Percentiles rank a stretch among this genome's conserved stretches.
Evolutionary conservation across 129 eudicot species (phyloP).

Genomic region (Silybum marianum): DNA sequence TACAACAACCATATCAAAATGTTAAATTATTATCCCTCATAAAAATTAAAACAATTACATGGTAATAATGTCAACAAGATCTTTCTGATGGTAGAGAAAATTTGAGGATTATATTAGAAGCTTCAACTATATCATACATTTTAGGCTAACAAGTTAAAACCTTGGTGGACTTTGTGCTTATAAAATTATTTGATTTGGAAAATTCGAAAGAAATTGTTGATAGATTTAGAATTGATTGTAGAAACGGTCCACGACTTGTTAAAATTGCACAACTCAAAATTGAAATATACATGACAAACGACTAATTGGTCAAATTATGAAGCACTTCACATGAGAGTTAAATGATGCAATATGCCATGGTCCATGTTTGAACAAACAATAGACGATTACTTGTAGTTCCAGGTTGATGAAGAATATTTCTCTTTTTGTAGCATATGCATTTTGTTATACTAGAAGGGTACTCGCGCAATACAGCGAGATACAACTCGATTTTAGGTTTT

Average conservation of each 20-base stretch:
- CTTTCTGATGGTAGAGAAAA: neutral
- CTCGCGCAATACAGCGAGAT: too few species aligned
- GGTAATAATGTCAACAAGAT: neutral
- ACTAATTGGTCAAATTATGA: neutral
- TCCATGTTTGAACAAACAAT: neutral
- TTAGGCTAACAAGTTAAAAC: neutral
- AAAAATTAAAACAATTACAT: neutral
- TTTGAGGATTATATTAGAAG: too few species aligned
- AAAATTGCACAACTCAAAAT: neutral
- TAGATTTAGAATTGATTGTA: neutral
- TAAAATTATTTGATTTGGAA: too few species aligned
- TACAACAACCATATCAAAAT: neutral
- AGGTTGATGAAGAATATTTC: neutral
- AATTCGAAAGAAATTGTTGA: too few species aligned
- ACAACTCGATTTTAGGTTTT: too few species aligned
- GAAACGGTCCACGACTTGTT: neutral
- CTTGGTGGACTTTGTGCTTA: neutral
- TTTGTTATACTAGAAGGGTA: too few species aligned
- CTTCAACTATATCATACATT: neutral
- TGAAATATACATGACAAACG: neutral
- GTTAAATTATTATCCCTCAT: neutral
- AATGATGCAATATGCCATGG: neutral
- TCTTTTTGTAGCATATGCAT: neutral
- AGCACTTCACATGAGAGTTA: neutral
- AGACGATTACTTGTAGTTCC: neutral